A percentile compares a stretch with the other conserved stretches of the same genome.
These are phyloP conservation scores for Bisporella sp. DNA, from an alignment of 2,329 filamentous ascomycete genomes.

Conservation along the genomic window DNA sequence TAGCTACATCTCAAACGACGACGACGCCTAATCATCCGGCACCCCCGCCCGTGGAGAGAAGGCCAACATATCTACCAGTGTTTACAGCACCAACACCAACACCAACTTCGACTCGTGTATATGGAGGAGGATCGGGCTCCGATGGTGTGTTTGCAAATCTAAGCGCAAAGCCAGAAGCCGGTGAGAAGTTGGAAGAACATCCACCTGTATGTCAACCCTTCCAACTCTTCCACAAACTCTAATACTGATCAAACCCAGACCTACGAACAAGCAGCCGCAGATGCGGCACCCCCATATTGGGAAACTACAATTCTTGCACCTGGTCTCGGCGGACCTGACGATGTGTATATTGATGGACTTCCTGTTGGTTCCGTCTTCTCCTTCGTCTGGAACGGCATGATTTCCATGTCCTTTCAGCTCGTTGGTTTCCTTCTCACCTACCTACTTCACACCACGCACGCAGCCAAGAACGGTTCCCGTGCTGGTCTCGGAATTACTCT, in stretches of 20 bases:
- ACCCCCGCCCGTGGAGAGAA: constrained; percentile 18
- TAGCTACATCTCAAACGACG: constrained; percentile 24
- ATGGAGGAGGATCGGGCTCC: constrained; percentile 70
- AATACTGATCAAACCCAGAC: constrained; percentile 47
- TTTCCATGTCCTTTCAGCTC: constrained; percentile 94
- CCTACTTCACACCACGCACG: constrained; percentile 94
- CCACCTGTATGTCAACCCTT: constrained; percentile 68
- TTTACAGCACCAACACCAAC: constrained; percentile 10
- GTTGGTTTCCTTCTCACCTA: constrained; percentile 98
- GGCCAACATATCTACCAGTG: constrained; percentile 21
- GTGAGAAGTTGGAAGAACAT: constrained; percentile 75
- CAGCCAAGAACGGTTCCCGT: constrained; percentile 93
- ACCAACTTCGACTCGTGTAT: constrained; percentile 38
- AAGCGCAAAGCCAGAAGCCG: constrained; percentile 79
- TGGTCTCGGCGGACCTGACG: constrained; percentile 80
- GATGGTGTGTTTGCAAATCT: constrained; percentile 97
- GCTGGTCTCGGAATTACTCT: constrained; percentile 91
- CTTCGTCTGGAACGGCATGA: constrained; percentile 91
- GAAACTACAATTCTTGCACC: constrained; percentile 96
- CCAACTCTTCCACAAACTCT: constrained; percentile 2
- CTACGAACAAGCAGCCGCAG: constrained; percentile 96
- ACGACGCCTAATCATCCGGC: constrained; percentile 8
- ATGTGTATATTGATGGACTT: constrained; percentile 95
- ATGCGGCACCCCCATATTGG: constrained; percentile 96
- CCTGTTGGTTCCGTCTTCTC: constrained; percentile 84